Conservation (phyloP, 306 rosid species). For the Fagus crenata region DNA sequence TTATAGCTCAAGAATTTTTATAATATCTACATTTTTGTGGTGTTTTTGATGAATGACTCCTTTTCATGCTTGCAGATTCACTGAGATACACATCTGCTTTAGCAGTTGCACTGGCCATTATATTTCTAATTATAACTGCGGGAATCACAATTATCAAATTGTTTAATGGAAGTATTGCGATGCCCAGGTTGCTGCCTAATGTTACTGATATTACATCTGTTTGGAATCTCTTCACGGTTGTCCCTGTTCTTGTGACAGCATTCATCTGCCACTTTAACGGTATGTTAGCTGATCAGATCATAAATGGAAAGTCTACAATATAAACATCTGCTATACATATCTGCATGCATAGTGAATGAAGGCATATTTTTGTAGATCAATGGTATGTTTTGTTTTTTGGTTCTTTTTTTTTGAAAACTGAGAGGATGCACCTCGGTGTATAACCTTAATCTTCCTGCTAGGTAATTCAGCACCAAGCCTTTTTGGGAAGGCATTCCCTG, state of each 20-base stretch:
- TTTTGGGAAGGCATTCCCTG: background rate
- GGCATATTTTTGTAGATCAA: background rate
- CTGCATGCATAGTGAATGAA: background rate
- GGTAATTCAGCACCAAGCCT: background rate
- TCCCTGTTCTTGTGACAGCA: constrained; percentile 72
- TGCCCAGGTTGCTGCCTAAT: constrained; percentile 59
- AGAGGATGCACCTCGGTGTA: background rate
- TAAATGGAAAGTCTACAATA: background rate
- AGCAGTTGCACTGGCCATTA: constrained; percentile 65
- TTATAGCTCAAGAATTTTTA: background rate
- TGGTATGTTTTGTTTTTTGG: background rate
- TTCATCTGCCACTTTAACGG: constrained; percentile 76
- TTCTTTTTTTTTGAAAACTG: background rate
- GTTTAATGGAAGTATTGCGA: constrained; percentile 46
- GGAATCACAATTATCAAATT: constrained; percentile 56
- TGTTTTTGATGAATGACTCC: constrained; percentile 8
- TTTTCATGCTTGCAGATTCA: constrained; percentile 57
- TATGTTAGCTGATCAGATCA: constrained; percentile 23
- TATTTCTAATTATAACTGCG: constrained; percentile 63
- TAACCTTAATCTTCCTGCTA: background rate
- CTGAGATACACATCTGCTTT: constrained; percentile 56
- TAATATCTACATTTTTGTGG: background rate
- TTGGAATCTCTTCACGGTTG: constrained; percentile 68
- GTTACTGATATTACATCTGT: constrained; percentile 48
- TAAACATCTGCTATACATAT: background rate